Percentiles rank a stretch among this genome's conserved stretches.
These are phyloP conservation scores for Macrotyloma uniflorum DNA, from an alignment of 306 rosid species.

Conservation along the genomic window DNA sequence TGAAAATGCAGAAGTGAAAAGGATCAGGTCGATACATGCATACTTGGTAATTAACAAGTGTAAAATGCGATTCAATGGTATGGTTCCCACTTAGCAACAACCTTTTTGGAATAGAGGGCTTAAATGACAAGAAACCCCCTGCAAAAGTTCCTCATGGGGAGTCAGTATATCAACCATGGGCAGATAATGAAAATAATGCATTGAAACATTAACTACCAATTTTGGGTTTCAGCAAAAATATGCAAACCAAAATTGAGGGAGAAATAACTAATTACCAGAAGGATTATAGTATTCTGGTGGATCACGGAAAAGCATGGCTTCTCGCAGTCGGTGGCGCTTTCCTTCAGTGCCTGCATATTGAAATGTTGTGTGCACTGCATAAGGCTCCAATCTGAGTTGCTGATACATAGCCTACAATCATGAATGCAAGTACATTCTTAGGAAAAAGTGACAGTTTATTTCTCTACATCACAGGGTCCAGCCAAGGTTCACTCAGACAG, in stretches of 20 bases:
- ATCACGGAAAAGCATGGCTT: conserved; percentile 85
- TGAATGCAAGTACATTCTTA: conserved; percentile 36
- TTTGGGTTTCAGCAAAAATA: conserved; percentile 29
- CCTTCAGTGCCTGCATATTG: conserved; percentile 96
- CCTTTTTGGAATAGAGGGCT: conserved; percentile 83
- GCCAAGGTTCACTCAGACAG: conserved; percentile 18
- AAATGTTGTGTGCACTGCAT: conserved; percentile 94
- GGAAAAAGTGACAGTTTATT: conserved; percentile 23
- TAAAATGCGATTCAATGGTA: conserved; percentile 73
- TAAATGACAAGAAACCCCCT: conserved; percentile 95
- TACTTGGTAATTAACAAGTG: conserved; percentile 93
- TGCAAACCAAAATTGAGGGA: conserved; percentile 31
- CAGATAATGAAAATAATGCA: conserved; percentile 26
- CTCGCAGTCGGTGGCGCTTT: conserved; percentile 94
- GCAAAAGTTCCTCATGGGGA: conserved; percentile 43
- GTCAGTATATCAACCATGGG: conserved; percentile 7
- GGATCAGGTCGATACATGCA: conserved; percentile 50
- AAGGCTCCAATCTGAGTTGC: conserved; percentile 89
- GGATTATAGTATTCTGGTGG: conserved; percentile 89
- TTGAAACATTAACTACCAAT: conserved; percentile 14
- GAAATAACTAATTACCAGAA: conserved; percentile 62
- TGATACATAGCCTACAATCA: conserved; percentile 77
- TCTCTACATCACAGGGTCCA: conserved; percentile 4
- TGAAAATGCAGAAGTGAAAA: conserved; percentile 45
- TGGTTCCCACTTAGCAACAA: conserved; percentile 78